These are phyloP conservation scores for Crithidia expoeki DNA, from an alignment of 208 protist species.

Conservation along the genomic window DNA sequence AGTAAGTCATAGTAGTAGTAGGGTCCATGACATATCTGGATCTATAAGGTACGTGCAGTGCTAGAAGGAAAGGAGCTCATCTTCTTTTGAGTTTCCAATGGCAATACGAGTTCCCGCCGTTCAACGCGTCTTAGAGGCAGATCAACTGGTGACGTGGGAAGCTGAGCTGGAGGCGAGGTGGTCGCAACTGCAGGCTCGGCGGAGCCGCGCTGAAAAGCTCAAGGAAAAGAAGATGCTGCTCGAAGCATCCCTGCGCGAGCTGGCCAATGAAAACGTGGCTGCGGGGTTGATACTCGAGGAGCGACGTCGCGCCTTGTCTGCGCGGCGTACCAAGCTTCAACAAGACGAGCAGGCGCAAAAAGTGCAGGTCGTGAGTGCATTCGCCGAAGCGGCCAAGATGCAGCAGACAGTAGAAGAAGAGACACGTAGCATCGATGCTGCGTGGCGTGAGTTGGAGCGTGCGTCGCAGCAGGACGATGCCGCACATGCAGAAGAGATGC, in stretches of 20 bases:
- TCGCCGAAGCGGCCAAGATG: neutral
- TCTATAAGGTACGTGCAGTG: no score
- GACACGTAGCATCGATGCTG: conserved; percentile 12
- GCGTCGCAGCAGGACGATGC: conserved; percentile 30
- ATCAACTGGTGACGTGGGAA: conserved; percentile 29
- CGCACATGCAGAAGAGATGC: conserved; percentile 32
- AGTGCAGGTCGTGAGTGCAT: neutral
- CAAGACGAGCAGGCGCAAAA: conserved; percentile 24
- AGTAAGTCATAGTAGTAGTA: no score
- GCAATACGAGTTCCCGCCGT: conserved; percentile 6
- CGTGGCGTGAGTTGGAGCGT: conserved; percentile 22
- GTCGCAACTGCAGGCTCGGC: conserved; percentile 18
- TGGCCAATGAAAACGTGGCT: conserved; percentile 44
- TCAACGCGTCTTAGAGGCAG: conserved; percentile 9
- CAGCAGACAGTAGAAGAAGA: conserved; percentile 11
- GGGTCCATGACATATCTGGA: no score
- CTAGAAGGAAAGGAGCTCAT: no score
- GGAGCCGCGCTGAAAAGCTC: conserved; percentile 4
- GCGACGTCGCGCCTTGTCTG: conserved; percentile 24
- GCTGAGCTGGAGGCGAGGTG: conserved; percentile 13
- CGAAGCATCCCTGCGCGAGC: conserved; percentile 45
- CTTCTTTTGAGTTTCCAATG: neutral
- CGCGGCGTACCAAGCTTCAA: conserved; percentile 31
- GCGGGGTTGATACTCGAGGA: conserved; percentile 20
- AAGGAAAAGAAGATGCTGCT: conserved; percentile 22